These are phyloP conservation scores for Mycena vulgaris DNA, from an alignment of 768 basidiomycete species.

Conservation along the genomic window DNA sequence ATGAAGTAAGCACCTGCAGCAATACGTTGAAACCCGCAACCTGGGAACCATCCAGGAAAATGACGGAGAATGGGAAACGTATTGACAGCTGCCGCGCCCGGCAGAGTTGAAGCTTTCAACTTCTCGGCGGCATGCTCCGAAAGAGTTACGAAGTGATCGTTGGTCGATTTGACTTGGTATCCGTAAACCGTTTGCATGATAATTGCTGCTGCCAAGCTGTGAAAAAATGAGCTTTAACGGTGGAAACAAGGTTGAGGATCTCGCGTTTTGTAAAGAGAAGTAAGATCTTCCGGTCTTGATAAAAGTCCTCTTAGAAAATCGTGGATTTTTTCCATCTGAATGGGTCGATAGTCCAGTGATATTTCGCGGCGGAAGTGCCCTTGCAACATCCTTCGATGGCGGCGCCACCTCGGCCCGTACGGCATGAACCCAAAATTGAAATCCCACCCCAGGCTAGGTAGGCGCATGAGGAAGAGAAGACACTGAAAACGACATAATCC, in stretches of 20 bases:
- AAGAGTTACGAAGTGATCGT: constrained; percentile 44
- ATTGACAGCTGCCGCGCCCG: constrained; percentile 46
- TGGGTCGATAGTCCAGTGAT: constrained; percentile 39
- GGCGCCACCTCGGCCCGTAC: constrained; percentile 50
- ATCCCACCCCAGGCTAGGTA: constrained; percentile 54
- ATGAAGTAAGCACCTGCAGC: constrained; percentile 7
- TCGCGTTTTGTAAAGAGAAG: constrained; percentile 18
- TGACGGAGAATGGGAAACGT: constrained; percentile 50
- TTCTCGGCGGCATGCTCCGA: constrained; percentile 40
- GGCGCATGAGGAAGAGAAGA: constrained; percentile 37
- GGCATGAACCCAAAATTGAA: constrained; percentile 47
- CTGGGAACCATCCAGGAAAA: constrained; percentile 51
- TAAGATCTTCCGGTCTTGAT: constrained; percentile 34
- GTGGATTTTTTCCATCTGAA: constrained; percentile 44
- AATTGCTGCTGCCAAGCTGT: constrained; percentile 6
- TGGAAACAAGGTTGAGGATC: not conserved
- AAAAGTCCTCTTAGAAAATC: constrained; percentile 39
- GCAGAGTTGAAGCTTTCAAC: constrained; percentile 32
- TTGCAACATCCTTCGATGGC: constrained; percentile 47
- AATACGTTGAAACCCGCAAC: constrained; percentile 12
- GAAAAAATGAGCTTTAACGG: not conserved
- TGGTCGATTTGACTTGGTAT: constrained; percentile 42
- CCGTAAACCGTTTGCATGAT: constrained; percentile 42
- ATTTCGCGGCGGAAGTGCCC: constrained; percentile 44
- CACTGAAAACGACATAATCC: not conserved